These are phyloP conservation scores for Phellinidium pouzarii DNA, from an alignment of 1,284 basidiomycete genomes.

Conservation along the genomic window DNA sequence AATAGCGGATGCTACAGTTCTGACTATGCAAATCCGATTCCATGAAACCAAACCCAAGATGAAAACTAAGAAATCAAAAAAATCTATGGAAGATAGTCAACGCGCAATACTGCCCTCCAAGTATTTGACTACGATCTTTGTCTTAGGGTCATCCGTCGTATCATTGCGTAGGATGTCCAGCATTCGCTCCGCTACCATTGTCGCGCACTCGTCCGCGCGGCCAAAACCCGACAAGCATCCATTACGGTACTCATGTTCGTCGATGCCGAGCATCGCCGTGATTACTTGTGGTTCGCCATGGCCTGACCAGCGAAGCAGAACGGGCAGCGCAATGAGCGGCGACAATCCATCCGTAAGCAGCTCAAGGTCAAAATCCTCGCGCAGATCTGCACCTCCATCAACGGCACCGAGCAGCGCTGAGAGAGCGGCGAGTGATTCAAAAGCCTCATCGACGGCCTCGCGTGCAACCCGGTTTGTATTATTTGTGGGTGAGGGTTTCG, in stretches of 20 bases:
- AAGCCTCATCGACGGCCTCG: slow-evolving; percentile 73
- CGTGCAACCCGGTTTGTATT: slow-evolving; percentile 46
- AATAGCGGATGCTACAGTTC: too few relatives aligned
- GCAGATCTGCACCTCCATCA: slow-evolving; percentile 26
- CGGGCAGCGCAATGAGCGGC: slow-evolving; percentile 59
- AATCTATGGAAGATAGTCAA: slow-evolving; percentile 23
- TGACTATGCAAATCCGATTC: background rate
- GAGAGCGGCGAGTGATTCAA: slow-evolving; percentile 53
- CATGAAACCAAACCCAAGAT: background rate
- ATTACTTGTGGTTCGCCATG: slow-evolving; percentile 35
- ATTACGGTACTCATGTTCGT: slow-evolving; percentile 56
- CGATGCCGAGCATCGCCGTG: slow-evolving; percentile 46
- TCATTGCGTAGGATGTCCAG: slow-evolving; percentile 40
- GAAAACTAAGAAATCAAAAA: background rate
- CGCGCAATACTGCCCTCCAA: slow-evolving; percentile 37
- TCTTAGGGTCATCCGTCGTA: slow-evolving; percentile 27
- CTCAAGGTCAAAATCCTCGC: slow-evolving; percentile 36
- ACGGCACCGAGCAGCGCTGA: slow-evolving; percentile 49
- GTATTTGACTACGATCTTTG: slow-evolving; percentile 38
- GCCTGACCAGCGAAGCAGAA: slow-evolving; percentile 45
- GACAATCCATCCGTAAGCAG: slow-evolving; percentile 55
- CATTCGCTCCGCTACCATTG: slow-evolving; percentile 48
- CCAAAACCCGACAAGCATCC: slow-evolving; percentile 67
- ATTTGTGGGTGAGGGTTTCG: slow-evolving; percentile 48
- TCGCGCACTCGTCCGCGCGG: slow-evolving; percentile 66